A percentile compares a stretch with the other conserved stretches of the same genome.
These are phyloP conservation scores for Canna indica DNA, from an alignment of 176 grass and related monocot species.

Conservation along the genomic window DNA sequence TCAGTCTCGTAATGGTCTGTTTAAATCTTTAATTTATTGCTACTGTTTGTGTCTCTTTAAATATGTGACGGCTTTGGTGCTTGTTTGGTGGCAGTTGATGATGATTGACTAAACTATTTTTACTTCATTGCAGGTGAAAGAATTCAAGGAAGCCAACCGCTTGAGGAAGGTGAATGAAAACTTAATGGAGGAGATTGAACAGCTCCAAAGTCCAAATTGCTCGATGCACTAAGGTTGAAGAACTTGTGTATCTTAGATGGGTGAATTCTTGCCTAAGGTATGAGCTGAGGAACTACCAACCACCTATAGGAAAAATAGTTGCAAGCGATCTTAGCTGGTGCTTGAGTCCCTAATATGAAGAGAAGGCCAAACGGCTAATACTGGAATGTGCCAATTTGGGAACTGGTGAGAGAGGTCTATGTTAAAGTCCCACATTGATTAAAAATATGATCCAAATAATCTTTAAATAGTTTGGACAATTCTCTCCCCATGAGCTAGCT, in stretches of 20 bases:
- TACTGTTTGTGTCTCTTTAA: neutral
- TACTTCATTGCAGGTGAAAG: constrained; percentile 31
- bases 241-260: constrained; percentile 91
- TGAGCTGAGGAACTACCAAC: constrained; percentile 39
- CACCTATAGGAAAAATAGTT: neutral
- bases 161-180: constrained; percentile 54
- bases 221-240: constrained; percentile 54
- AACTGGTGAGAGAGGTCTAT: constrained; percentile 34
- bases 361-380: constrained; percentile 73
- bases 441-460: too few species aligned
- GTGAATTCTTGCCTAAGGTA: constrained; percentile 79
- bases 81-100: neutral
- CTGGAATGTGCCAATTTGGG: constrained; percentile 42
- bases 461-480: too few species aligned
- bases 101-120: neutral
- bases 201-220: constrained; percentile 46
- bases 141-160: constrained; percentile 27
- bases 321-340: constrained; percentile 59
- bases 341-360: constrained; percentile 53
- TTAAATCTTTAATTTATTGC: neutral
- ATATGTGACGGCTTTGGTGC: neutral
- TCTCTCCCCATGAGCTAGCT: too few species aligned
- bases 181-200: constrained; percentile 53
- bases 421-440: too few species aligned
- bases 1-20: too few species aligned